Base-by-base conservation (phyloP, 2,329 filamentous ascomycete genomes). In the Fusarium proliferatum region DNA sequence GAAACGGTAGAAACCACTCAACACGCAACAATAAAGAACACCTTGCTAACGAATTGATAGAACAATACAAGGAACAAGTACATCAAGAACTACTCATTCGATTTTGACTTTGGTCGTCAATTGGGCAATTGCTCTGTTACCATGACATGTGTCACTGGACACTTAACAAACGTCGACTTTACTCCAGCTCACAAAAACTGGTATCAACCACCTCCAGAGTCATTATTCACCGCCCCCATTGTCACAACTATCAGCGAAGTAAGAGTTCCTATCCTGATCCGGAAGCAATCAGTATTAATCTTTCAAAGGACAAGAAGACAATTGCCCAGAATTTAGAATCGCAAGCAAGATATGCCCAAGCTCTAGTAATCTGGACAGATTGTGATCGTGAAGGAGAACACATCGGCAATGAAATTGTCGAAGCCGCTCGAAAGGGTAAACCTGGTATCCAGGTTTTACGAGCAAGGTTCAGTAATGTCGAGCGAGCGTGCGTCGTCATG, bases 341-440 rank as follows among this genome's bases (percentile, higher is more conserved):
- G 3, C 92, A 97, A 81, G 96, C 96, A 23, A 88, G 88, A 68
- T 88, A 89, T 79, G 88, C 91, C n/a, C 89, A 87, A 62, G 90
- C 92, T 17, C 86, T 99, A 38, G 96, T 97, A 82, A 98, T 99
- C 77, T 99, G 96, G 96, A 99, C 96, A 2, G 96, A 99, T 87
- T 98, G 96, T 82, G 96, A 99, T 86, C 91, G 95, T 62, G 96
- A 99, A 86, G 96, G 96, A 41, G 96, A 99, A 81, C 93, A 98
- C 80, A 99, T 99, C 75, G 96, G 96, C 11, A 88, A 93, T 43
- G 96, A 99, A 81, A 96, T 99, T 69, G 91, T 94, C 49, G 89
- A 93, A 59, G 92, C 96, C 66, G 96, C 96, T 9, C 85, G 87
- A 52, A 90, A 91, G 78, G 92, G 89, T 15, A 98, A 98, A 72